Evolutionary conservation across 2,329 filamentous ascomycete genomes (phyloP).

Genomic region (Fusarium keratoplasticum): DNA sequence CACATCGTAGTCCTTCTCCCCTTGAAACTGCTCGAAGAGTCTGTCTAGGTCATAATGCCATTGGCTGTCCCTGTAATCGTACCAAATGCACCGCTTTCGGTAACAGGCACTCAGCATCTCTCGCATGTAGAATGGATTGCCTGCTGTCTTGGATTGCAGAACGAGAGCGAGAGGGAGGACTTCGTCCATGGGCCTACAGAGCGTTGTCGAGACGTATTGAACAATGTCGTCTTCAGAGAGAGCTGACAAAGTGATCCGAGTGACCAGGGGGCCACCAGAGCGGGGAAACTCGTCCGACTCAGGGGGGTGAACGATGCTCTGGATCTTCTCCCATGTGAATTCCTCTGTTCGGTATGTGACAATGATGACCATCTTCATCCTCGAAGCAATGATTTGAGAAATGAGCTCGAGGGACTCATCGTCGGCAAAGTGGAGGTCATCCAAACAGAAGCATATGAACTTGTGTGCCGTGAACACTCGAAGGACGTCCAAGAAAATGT

Average conservation of each 20-base stretch:
- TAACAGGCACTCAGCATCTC: constrained; percentile 92
- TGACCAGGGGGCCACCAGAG: constrained; percentile 67
- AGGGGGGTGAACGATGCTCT: constrained; percentile 64
- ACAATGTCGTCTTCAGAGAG: constrained; percentile 84
- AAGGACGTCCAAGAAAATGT: constrained; percentile 87
- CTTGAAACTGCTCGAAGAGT: constrained; percentile 86
- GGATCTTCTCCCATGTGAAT: constrained; percentile 65
- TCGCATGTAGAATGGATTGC: constrained; percentile 91
- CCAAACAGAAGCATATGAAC: constrained; percentile 88
- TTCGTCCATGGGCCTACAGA: constrained; percentile 79
- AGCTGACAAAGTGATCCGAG: constrained; percentile 77
- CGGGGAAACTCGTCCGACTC: constrained; percentile 63
- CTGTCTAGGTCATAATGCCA: constrained; percentile 91
- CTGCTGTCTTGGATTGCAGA: constrained; percentile 87
- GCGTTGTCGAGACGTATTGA: constrained; percentile 83
- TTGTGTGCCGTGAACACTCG: constrained; percentile 85
- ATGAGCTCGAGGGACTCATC: constrained; percentile 88
- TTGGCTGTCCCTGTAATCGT: constrained; percentile 83
- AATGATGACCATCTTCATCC: constrained; percentile 84
- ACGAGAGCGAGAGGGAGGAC: constrained; percentile 83
- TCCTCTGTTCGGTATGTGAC: constrained; percentile 80
- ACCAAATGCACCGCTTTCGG: constrained; percentile 89
- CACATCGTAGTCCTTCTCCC: constrained; percentile 81
- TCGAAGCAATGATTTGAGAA: constrained; percentile 80
- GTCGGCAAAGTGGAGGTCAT: constrained; percentile 92